Evolutionary conservation across 805 yeast genomes (phyloP).

Genomic region (Lipomyces japonicus): DNA sequence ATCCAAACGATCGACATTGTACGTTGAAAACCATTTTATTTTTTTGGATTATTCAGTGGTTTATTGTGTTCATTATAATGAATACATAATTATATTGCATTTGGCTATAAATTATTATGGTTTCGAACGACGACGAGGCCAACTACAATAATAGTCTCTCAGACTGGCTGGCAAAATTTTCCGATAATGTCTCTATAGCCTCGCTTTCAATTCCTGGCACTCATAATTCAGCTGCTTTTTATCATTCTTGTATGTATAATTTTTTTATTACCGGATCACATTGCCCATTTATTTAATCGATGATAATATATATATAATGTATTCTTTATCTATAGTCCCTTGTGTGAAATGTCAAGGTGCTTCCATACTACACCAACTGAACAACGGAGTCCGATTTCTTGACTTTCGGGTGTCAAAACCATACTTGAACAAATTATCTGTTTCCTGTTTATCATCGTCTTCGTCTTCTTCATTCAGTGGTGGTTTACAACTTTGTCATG

Average conservation of each 20-base stretch:
- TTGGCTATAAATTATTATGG: too few species aligned
- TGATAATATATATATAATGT: not conserved
- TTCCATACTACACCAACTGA: slow-evolving; percentile 56
- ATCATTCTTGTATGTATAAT: slow-evolving; percentile 44
- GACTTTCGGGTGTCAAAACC: slow-evolving; percentile 64
- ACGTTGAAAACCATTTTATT: too few species aligned
- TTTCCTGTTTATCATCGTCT: slow-evolving; percentile 35
- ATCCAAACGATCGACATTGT: too few species aligned
- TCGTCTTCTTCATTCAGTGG: slow-evolving; percentile 33
- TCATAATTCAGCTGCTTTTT: slow-evolving; percentile 75
- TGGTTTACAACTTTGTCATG: slow-evolving; percentile 66
- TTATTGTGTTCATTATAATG: too few species aligned
- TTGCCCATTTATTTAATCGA: not conserved
- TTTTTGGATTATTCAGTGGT: too few species aligned
- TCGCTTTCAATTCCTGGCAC: slow-evolving; percentile 73
- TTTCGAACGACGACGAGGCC: too few species aligned
- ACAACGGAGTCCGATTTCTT: slow-evolving; percentile 70
- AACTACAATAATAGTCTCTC: too few species aligned
- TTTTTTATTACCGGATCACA: not conserved
- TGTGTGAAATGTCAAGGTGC: slow-evolving; percentile 73
- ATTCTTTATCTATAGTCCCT: slow-evolving; percentile 47
- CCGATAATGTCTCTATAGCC: slow-evolving; percentile 51
- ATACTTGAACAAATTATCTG: slow-evolving; percentile 51
- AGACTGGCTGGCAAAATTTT: slow-evolving; percentile 57
- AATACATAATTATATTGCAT: too few species aligned